Conservation (phyloP, 768 basidiomycete species). For the Dentipellis fragilis region DNA sequence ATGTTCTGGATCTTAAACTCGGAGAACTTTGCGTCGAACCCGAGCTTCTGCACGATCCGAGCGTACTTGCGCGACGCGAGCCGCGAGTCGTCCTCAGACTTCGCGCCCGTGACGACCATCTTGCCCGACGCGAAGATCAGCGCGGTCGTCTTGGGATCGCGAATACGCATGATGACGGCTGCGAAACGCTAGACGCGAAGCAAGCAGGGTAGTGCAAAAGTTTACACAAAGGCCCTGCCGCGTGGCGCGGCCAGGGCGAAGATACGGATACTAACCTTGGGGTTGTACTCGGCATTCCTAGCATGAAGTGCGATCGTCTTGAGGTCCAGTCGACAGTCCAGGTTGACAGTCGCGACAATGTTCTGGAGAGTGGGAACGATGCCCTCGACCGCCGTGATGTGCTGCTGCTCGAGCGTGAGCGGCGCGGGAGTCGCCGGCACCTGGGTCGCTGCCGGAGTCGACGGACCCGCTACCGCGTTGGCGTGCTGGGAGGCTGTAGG, state of each 20-base stretch:
- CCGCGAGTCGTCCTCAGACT: constrained; percentile 96
- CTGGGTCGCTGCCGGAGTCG: constrained; percentile 37
- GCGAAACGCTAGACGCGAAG: constrained; percentile 87
- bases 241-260: constrained; percentile 22
- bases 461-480: constrained; percentile 47
- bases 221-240: constrained; percentile 43
- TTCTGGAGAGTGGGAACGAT: constrained; percentile 99
- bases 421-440: constrained; percentile 61
- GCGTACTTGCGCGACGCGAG: constrained; percentile 98
- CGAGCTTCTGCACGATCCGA: constrained; percentile 97
- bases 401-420: constrained; percentile 81
- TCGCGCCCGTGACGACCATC: constrained; percentile 99
- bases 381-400: constrained; percentile 94
- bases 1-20: constrained; percentile 99
- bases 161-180: constrained; percentile 99
- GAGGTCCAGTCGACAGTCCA: constrained; percentile 91
- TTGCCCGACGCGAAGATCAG: constrained; percentile 99
- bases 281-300: constrained; percentile 98
- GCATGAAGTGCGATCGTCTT: constrained; percentile 99
- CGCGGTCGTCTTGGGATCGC: constrained; percentile 98
- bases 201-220: constrained; percentile 45
- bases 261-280: constrained; percentile 82
- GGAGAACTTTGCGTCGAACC: constrained; percentile 98
- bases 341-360: constrained; percentile 97
- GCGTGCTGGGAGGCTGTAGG: constrained; percentile 15